Evolutionary conservation across 2,329 filamentous ascomycete species (phyloP).

Genomic region (Didymella lethalis): DNA sequence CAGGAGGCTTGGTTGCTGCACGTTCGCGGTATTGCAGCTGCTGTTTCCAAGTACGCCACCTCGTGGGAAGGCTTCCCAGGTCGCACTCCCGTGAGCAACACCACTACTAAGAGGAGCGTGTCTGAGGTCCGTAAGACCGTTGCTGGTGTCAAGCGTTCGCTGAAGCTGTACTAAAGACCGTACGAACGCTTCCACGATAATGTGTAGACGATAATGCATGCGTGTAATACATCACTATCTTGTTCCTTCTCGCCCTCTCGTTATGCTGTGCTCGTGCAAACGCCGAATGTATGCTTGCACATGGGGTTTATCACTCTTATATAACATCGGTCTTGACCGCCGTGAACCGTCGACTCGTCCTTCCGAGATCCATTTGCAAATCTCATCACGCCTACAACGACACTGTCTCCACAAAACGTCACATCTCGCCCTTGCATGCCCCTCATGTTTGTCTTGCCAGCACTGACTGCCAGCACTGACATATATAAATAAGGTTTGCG

Average conservation of each 20-base stretch:
- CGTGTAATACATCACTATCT: not conserved
- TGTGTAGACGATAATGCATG: conserved; percentile 8
- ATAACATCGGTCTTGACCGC: not conserved
- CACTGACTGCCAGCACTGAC: conserved; percentile 10
- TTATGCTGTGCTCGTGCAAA: not conserved
- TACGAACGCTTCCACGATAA: not conserved
- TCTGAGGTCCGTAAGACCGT: conserved; percentile 25
- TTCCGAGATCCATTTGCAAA: not conserved
- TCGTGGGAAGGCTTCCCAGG: conserved; percentile 41
- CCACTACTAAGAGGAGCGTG: conserved; percentile 26
- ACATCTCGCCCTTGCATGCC: conserved; percentile 7
- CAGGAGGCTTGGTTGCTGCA: conserved; percentile 44
- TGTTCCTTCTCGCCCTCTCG: not conserved
- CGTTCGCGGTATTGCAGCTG: conserved; percentile 45
- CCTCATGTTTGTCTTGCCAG: conserved; percentile 17
- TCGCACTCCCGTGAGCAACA: conserved; percentile 29
- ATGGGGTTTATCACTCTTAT: not conserved
- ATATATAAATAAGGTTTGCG: conserved; percentile 18
- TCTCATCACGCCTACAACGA: not conserved
- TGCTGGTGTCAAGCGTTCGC: conserved; percentile 12
- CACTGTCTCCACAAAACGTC: conserved; percentile 7
- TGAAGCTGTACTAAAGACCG: conserved; percentile 15
- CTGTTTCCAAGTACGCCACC: conserved; percentile 44
- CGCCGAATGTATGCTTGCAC: not conserved
- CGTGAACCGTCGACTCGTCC: not conserved